Conservation (phyloP, 441 rosid genomes). For the Populus trichocarpa region DNA sequence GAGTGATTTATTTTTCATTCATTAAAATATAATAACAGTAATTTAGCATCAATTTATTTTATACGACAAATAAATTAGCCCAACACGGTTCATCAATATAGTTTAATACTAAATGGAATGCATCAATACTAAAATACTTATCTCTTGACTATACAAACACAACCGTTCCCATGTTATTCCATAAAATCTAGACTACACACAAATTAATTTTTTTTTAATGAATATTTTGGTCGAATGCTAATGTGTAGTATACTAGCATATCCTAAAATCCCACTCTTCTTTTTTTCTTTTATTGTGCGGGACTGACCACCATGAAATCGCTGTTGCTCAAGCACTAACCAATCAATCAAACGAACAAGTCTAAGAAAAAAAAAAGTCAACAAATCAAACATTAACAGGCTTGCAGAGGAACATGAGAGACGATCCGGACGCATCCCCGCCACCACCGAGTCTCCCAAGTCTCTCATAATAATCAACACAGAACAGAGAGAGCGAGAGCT, state of each 20-base stretch:
- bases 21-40: no score
- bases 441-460: constrained; percentile 37
- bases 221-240: neutral
- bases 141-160: neutral
- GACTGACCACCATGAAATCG: neutral
- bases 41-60: no score
- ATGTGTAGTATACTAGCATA: neutral
- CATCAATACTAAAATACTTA: neutral
- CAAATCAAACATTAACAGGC: constrained; percentile 52
- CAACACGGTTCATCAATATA: no score
- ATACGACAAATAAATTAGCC: no score
- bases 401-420: constrained; percentile 86
- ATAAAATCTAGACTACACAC: neutral
- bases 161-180: neutral
- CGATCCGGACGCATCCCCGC: constrained; percentile 45
- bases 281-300: neutral
- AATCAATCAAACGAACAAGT: neutral
- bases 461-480: constrained; percentile 79
- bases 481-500: constrained; percentile 77
- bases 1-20: no score
- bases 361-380: no score
- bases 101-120: no score
- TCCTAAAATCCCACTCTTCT: neutral
- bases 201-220: no score
- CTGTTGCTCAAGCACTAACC: neutral